A percentile compares a stretch with the other conserved stretches of the same genome.
phyloP scores from a whole-genome alignment of 2,329 filamentous ascomycete genomes.

The Verticillium alfalfae region DNA sequence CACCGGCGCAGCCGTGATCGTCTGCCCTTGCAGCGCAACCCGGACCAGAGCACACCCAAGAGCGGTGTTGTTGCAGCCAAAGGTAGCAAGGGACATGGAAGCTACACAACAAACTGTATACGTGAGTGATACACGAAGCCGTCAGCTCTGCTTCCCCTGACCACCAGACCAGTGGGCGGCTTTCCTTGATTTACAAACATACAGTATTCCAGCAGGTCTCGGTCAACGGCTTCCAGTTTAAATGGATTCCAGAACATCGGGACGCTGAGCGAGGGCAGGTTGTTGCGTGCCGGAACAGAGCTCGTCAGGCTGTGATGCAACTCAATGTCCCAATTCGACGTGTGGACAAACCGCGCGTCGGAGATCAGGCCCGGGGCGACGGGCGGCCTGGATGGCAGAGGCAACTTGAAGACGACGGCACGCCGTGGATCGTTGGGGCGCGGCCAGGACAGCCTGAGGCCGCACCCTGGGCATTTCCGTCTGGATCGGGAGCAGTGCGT shows the following conservation, averaged over 20 bases:
- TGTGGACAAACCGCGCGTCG: slow-evolving; percentile 10
- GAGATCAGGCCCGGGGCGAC: neutral
- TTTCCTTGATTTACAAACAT: neutral
- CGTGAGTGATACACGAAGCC: neutral
- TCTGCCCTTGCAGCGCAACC: slow-evolving; percentile 15
- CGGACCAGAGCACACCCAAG: slow-evolving; percentile 16
- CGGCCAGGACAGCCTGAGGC: slow-evolving; percentile 15
- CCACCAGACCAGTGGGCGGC: neutral
- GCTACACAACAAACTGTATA: slow-evolving; percentile 1
- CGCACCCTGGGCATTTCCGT: neutral
- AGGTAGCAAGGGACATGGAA: slow-evolving; percentile 5
- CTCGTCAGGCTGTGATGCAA: slow-evolving; percentile 10
- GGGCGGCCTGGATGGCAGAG: neutral
- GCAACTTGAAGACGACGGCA: slow-evolving; percentile 10
- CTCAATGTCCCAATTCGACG: slow-evolving; percentile 12
- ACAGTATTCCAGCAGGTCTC: slow-evolving; percentile 8
- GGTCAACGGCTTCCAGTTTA: neutral
- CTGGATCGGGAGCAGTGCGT: neutral
- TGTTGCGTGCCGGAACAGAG: slow-evolving; percentile 9
- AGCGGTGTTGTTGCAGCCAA: slow-evolving; percentile 6
- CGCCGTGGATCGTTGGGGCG: slow-evolving; percentile 10
- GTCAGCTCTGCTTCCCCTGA: neutral
- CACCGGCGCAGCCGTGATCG: slow-evolving; percentile 13
- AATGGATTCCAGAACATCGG: slow-evolving; percentile 11
- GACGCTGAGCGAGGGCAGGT: slow-evolving; percentile 14